A percentile compares a stretch with the other conserved stretches of the same genome.
These are phyloP conservation scores for Agrocybe pediades DNA, from an alignment of 768 basidiomycete species.

Conservation along the genomic window DNA sequence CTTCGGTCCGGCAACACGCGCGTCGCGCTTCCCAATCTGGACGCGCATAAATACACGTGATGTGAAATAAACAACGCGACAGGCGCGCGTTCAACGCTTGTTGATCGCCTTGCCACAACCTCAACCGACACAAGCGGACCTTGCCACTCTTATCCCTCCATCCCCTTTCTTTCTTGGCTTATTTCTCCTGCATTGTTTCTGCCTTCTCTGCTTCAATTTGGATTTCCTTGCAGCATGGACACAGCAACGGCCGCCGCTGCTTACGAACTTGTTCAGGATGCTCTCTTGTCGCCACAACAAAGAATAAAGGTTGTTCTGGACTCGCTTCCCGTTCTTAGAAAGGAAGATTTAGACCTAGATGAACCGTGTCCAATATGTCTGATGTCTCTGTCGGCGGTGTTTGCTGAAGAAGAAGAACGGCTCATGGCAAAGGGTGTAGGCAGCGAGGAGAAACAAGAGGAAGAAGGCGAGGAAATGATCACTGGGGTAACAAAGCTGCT, in stretches of 20 bases:
- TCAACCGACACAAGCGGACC: not conserved
- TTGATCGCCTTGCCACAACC: not conserved
- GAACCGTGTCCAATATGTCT: constrained; percentile 65
- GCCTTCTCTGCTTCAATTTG: not conserved
- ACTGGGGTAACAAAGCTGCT: constrained; percentile 58
- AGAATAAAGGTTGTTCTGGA: constrained; percentile 40
- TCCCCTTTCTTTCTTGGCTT: not conserved
- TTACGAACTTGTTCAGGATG: constrained; percentile 23
- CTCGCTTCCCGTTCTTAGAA: constrained; percentile 43
- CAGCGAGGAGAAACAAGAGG: constrained; percentile 3
- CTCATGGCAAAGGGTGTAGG: constrained; percentile 3
- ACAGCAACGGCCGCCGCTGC: constrained; percentile 18
- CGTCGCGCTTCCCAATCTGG: not conserved
- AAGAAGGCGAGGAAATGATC: constrained; percentile 9
- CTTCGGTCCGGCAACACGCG: not conserved
- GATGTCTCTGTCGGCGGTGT: constrained; percentile 51
- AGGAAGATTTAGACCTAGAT: constrained; percentile 41
- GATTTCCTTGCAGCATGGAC: not conserved
- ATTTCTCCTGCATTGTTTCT: not conserved
- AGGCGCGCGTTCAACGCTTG: not conserved
- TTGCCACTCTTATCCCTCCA: not conserved
- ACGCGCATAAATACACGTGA: constrained; percentile 1
- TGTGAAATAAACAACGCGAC: constrained; percentile 7
- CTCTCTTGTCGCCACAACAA: constrained; percentile 22
- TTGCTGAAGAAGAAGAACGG: constrained; percentile 30